These are phyloP conservation scores for Cylindrotheca closterium DNA, from an alignment of 108 stramenopile genomes.

Conservation along the genomic window DNA sequence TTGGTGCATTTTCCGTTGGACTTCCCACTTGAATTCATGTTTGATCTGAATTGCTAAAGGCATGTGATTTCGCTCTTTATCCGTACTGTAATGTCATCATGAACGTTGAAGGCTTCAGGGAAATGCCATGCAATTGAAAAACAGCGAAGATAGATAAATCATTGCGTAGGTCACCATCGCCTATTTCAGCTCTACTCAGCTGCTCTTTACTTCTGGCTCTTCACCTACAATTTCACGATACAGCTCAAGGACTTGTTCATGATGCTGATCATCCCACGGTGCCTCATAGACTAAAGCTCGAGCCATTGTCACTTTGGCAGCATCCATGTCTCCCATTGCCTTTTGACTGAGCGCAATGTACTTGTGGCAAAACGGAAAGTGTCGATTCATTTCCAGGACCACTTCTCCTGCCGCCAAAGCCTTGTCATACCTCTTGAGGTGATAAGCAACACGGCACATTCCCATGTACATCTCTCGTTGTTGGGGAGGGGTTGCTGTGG, in stretches of 20 bases:
- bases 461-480: slow-evolving; percentile 21
- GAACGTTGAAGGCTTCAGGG: too few relatives aligned
- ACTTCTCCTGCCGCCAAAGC: slow-evolving; percentile 25
- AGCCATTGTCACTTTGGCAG: slow-evolving; percentile 34
- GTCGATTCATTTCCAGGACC: slow-evolving; percentile 50
- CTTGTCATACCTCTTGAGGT: slow-evolving; percentile 27
- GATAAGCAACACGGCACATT: slow-evolving; percentile 31
- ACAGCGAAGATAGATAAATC: too few relatives aligned
- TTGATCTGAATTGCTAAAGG: too few relatives aligned
- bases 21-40: too few relatives aligned
- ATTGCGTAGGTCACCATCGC: too few relatives aligned
- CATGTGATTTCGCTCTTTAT: too few relatives aligned
- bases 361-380: slow-evolving; percentile 52
- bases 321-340: slow-evolving; percentile 28
- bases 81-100: too few relatives aligned
- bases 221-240: slow-evolving; percentile 1
- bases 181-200: too few relatives aligned
- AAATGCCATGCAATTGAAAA: too few relatives aligned
- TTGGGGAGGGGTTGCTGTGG: not conserved
- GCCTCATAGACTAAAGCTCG: slow-evolving; percentile 44
- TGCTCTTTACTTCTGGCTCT: too few relatives aligned
- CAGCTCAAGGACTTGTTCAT: slow-evolving; percentile 8
- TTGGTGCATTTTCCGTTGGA: too few relatives aligned
- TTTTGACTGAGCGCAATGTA: slow-evolving; percentile 44
- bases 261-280: slow-evolving; percentile 45